Conservation (phyloP, 805 yeast genomes). For the Starmerella riodocensis region DNA sequence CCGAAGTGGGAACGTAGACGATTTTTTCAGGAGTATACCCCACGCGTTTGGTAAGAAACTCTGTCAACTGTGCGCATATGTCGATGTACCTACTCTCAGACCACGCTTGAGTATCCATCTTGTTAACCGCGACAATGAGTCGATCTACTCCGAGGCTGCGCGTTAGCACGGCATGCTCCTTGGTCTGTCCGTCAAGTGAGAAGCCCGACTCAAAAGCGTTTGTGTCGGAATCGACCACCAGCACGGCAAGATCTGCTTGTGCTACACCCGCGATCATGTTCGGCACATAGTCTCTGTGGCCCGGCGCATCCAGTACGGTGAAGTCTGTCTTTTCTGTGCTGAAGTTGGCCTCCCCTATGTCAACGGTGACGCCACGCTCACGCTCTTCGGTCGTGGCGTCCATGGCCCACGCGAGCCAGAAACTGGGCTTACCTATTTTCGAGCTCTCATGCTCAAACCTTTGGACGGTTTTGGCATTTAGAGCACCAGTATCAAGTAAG, state of each 20-base stretch:
- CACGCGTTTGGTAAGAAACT: conserved; percentile 39
- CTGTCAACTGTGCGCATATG: conserved; percentile 37
- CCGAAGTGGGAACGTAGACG: conserved; percentile 54
- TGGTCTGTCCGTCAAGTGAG: conserved; percentile 57
- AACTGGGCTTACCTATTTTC: conserved; percentile 58
- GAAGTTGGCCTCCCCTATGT: conserved; percentile 55
- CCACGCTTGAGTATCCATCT: conserved; percentile 55
- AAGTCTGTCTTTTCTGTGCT: conserved; percentile 43
- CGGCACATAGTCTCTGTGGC: conserved; percentile 71
- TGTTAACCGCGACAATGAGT: conserved; percentile 53
- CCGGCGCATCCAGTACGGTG: conserved; percentile 75
- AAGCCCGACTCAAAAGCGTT: conserved; percentile 66
- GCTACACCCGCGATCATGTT: conserved; percentile 75
- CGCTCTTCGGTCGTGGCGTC: conserved; percentile 73
- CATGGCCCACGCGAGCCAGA: conserved; percentile 76
- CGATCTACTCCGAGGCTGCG: conserved; percentile 51
- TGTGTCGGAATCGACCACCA: conserved; percentile 52
- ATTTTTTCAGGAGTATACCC: conserved; percentile 35
- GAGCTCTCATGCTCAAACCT: conserved; percentile 53
- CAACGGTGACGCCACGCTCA: conserved; percentile 63
- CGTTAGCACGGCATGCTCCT: conserved; percentile 61
- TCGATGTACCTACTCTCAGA: conserved; percentile 38
- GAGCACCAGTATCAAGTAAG: conserved; percentile 51
- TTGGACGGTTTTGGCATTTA: conserved; percentile 50
- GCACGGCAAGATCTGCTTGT: conserved; percentile 62